These are phyloP conservation scores for Nicotiana paniculata DNA, from an alignment of 257 asterid species.

Conservation along the genomic window DNA sequence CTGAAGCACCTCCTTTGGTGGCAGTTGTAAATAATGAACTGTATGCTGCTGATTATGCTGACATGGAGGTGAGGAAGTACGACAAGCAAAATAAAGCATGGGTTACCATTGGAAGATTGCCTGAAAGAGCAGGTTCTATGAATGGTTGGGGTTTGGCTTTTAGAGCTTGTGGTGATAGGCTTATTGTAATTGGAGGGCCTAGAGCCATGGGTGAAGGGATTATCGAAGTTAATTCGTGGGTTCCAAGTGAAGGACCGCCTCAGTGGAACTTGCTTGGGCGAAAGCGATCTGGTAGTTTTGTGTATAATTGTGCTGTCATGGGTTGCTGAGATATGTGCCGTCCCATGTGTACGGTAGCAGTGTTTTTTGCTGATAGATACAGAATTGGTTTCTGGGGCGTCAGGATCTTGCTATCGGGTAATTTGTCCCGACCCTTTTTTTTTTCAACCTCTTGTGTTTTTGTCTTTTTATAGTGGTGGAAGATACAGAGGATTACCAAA, in stretches of 20 bases:
- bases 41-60: slow-evolving; percentile 86
- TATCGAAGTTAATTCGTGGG: slow-evolving; percentile 51
- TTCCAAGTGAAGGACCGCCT: slow-evolving; percentile 44
- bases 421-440: slow-evolving; percentile 34
- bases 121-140: slow-evolving; percentile 76
- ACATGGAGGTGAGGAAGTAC: slow-evolving; percentile 66
- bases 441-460: slow-evolving; percentile 8
- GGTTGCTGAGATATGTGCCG: slow-evolving; percentile 64
- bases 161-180: slow-evolving; percentile 46
- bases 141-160: slow-evolving; percentile 65
- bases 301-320: slow-evolving; percentile 98
- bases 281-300: slow-evolving; percentile 78
- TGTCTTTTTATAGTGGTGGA: slow-evolving; percentile 14
- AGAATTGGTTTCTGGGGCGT: slow-evolving; percentile 41
- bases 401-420: slow-evolving; percentile 61
- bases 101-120: slow-evolving; percentile 62
- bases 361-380: slow-evolving; percentile 27
- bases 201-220: slow-evolving; percentile 41
- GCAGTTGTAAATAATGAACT: slow-evolving; percentile 76
- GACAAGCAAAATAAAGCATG: slow-evolving; percentile 45
- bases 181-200: slow-evolving; percentile 85
- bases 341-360: slow-evolving; percentile 13
- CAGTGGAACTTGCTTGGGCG: slow-evolving; percentile 66
- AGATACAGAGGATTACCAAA: slow-evolving; percentile 30
- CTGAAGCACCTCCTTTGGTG: slow-evolving; percentile 88